Conservation (phyloP, 768 basidiomycete species). For the Russula sp. region DNA sequence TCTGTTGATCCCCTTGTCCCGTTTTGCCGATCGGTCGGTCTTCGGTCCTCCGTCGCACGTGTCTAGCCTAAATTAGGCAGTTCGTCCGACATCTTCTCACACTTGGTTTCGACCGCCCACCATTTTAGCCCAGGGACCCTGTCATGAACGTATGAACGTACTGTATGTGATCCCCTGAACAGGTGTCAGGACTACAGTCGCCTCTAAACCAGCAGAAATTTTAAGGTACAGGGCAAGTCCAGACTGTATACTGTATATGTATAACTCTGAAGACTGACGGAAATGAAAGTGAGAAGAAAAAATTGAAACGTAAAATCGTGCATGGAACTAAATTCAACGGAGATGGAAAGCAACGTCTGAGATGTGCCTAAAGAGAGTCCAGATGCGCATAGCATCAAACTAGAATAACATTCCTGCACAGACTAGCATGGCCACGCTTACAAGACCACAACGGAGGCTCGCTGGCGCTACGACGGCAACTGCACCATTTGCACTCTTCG, state of each 20-base stretch:
- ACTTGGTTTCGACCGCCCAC: too few relatives aligned
- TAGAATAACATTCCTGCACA: constrained; percentile 11
- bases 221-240: neutral
- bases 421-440: constrained; percentile 16
- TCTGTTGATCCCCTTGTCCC: neutral
- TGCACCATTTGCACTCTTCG: constrained; percentile 3
- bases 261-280: neutral
- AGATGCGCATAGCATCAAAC: neutral
- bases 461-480: neutral
- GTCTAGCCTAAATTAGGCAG: neutral
- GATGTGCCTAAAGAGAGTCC: neutral
- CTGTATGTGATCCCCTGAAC: too few relatives aligned
- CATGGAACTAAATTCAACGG: neutral
- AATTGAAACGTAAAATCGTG: neutral
- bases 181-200: too few relatives aligned
- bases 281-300: neutral
- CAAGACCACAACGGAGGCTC: constrained; percentile 4
- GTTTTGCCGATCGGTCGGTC: neutral
- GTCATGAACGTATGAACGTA: too few relatives aligned
- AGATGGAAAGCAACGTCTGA: neutral
- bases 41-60: neutral
- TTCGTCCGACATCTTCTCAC: neutral
- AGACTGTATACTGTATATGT: neutral
- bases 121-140: too few relatives aligned
- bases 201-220: neutral